Conservation (phyloP, 106 monocot species). For the Posidonia australis region DNA sequence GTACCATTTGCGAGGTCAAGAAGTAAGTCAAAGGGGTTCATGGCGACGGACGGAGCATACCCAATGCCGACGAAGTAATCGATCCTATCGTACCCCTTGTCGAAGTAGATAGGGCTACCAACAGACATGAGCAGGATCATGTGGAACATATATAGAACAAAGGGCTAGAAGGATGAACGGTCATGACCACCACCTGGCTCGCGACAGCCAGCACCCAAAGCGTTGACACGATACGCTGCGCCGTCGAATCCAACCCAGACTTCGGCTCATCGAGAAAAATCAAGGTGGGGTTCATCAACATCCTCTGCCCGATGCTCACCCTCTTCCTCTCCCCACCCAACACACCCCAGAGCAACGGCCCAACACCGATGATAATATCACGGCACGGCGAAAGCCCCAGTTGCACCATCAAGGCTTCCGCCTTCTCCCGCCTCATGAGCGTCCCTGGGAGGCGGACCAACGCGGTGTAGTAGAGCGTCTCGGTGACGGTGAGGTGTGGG, state of each 20-base stretch:
- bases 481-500: constrained; percentile 65
- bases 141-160: constrained; percentile 14
- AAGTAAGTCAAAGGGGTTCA: constrained; percentile 41
- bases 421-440: constrained; percentile 11
- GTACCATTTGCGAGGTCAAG: not conserved
- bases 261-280: constrained; percentile 75
- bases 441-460: constrained; percentile 50
- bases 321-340: too few species aligned
- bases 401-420: constrained; percentile 2
- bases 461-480: constrained; percentile 66
- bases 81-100: constrained; percentile 70
- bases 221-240: constrained; percentile 32
- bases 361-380: constrained; percentile 80
- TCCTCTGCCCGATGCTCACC: too few species aligned
- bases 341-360: constrained; percentile 68
- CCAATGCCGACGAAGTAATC: constrained; percentile 65
- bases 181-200: constrained; percentile 3
- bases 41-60: constrained; percentile 65
- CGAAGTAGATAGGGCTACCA: constrained; percentile 63
- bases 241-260: constrained; percentile 87
- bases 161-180: constrained; percentile 10
- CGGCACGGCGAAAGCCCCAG: constrained; percentile 31
- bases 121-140: constrained; percentile 67
- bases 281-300: constrained; percentile 68
- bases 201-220: not conserved